Percentiles rank a stretch among this genome's conserved stretches.
phyloP scores from a whole-genome alignment of 176 grass and related monocot genomes.

The Poa annua region DNA sequence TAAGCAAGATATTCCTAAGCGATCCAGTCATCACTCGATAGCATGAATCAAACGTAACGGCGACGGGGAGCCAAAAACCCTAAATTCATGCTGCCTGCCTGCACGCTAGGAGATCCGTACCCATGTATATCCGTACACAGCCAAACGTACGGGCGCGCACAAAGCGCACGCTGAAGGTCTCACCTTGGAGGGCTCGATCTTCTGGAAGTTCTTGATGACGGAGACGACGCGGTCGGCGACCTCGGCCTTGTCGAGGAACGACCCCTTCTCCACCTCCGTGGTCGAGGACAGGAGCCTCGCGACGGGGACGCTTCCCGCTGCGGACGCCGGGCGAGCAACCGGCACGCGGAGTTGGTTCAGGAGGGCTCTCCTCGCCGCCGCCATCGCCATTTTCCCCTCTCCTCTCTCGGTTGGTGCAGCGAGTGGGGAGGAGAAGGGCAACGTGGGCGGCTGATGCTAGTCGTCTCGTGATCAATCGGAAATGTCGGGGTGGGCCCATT shows the following conservation, averaged over 20 bases:
- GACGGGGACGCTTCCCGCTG: slow-evolving; percentile 11
- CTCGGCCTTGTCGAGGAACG: slow-evolving; percentile 85
- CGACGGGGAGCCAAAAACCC: slow-evolving; percentile 16
- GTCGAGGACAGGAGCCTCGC: slow-evolving; percentile 55
- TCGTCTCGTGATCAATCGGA: not conserved
- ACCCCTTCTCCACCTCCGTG: slow-evolving; percentile 66
- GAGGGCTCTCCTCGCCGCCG: slow-evolving; percentile 67
- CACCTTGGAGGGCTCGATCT: slow-evolving; percentile 76
- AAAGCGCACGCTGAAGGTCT: not conserved
- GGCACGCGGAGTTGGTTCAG: slow-evolving; percentile 67
- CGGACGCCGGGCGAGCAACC: slow-evolving; percentile 20
- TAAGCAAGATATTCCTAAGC: not conserved
- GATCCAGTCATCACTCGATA: not conserved
- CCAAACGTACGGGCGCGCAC: not conserved
- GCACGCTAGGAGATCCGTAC: slow-evolving; percentile 38
- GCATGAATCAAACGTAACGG: not conserved
- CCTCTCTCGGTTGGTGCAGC: not conserved
- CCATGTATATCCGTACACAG: not conserved
- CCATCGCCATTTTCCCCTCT: slow-evolving; percentile 50
- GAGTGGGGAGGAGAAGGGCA: slow-evolving; percentile 37
- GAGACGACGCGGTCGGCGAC: slow-evolving; percentile 75
- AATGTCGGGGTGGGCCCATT: not conserved
- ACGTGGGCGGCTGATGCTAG: not conserved
- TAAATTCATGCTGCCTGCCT: slow-evolving; percentile 7
- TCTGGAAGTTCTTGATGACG: slow-evolving; percentile 84